A percentile compares a stretch with the other conserved stretches of the same genome.
Conservation (phyloP, 495 filamentous ascomycete genomes). For the Penicillium cataractarum region DNA sequence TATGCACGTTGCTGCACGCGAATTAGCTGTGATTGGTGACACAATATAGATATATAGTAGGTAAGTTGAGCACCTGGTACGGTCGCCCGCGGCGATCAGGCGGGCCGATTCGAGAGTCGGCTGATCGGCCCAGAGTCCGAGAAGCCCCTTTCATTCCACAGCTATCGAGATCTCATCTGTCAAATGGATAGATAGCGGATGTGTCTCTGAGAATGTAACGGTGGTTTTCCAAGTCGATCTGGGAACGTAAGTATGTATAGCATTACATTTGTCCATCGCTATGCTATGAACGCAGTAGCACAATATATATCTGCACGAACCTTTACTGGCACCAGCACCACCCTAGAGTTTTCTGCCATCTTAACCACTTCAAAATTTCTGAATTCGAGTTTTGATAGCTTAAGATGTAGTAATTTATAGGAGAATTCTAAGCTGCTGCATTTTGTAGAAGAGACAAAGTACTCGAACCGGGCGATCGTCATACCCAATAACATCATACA, state of each 20-base stretch:
- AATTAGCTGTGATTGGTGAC: background rate
- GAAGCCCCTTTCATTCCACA: background rate
- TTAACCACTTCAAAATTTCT: no score
- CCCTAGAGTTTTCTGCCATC: no score
- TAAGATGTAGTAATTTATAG: no score
- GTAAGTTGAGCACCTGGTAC: background rate
- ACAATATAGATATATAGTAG: background rate
- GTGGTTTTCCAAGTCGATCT: background rate
- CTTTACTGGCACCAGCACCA: no score
- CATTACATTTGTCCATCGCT: no score
- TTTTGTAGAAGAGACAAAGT: no score
- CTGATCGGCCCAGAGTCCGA: background rate
- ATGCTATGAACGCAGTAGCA: no score
- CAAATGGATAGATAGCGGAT: background rate
- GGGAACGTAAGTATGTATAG: background rate
- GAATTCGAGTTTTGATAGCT: no score
- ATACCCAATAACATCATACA: no score
- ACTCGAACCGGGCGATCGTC: no score
- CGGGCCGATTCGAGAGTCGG: conserved; percentile 2
- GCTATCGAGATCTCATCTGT: background rate
- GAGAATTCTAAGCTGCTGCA: no score
- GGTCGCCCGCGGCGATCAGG: conserved; percentile 1
- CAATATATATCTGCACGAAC: no score
- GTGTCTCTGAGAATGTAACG: background rate
- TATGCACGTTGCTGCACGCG: background rate